These are phyloP conservation scores for Elasticomyces elasticus DNA, from an alignment of 495 filamentous ascomycete species.

Conservation along the genomic window DNA sequence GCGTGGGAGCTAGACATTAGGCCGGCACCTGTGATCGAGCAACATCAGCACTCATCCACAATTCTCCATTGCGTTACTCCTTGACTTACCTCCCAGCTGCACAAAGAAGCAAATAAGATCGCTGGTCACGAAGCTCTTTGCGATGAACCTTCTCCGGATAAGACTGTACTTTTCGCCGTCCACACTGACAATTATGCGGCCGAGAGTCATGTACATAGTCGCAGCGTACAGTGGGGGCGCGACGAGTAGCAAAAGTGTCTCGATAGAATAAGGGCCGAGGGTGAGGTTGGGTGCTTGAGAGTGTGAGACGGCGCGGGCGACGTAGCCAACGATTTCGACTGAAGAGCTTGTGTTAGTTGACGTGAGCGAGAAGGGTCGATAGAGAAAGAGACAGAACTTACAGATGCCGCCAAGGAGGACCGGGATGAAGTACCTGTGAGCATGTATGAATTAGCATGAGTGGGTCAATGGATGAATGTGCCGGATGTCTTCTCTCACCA, in stretches of 20 bases:
- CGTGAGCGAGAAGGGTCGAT: too few species aligned
- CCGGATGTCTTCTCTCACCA: too few species aligned
- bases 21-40: conserved; percentile 28
- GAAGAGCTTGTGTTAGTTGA: background rate
- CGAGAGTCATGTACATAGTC: conserved; percentile 38
- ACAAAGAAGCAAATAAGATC: conserved; percentile 38
- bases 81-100: conserved; percentile 26
- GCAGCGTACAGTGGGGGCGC: conserved; percentile 36
- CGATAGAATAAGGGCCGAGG: conserved; percentile 7
- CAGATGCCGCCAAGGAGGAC: background rate
- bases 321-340: background rate
- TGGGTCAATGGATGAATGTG: too few species aligned
- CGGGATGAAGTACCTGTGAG: background rate
- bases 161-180: conserved; percentile 36
- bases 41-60: background rate
- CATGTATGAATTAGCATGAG: too few species aligned
- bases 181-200: conserved; percentile 33
- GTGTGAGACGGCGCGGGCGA: background rate
- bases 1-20: conserved; percentile 32
- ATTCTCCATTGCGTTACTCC: background rate
- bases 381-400: background rate
- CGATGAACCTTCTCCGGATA: conserved; percentile 32
- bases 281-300: background rate
- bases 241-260: conserved; percentile 32
- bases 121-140: conserved; percentile 37